Evolutionary conservation across 805 yeast genomes (phyloP).

Genomic region (Lachancea thermotolerans): DNA sequence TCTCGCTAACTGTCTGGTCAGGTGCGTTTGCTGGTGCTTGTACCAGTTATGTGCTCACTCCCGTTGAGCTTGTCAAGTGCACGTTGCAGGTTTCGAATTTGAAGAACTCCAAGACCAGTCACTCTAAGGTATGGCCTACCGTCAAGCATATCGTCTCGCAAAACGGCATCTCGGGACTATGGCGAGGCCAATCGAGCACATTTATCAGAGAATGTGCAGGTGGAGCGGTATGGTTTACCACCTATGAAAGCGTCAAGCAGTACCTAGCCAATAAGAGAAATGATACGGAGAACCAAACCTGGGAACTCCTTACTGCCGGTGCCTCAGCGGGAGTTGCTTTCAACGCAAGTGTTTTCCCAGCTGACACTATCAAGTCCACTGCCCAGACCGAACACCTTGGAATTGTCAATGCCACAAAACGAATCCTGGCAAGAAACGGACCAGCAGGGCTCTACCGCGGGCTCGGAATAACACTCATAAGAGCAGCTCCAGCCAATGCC

Average conservation of each 20-base stretch:
- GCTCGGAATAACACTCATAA: slow-evolving; percentile 66
- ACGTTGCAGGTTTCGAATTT: slow-evolving; percentile 62
- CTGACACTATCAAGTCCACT: slow-evolving; percentile 82
- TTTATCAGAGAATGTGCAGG: slow-evolving; percentile 80
- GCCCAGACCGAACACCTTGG: slow-evolving; percentile 48
- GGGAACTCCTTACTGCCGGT: slow-evolving; percentile 66
- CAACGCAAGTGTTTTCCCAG: slow-evolving; percentile 76
- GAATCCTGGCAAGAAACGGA: slow-evolving; percentile 49
- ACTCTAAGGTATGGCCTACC: slow-evolving; percentile 34
- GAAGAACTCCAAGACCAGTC: slow-evolving; percentile 25
- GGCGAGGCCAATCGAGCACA: slow-evolving; percentile 85
- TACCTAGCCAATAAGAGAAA: slow-evolving; percentile 22
- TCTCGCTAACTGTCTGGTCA: slow-evolving; percentile 46
- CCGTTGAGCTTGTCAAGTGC: slow-evolving; percentile 88
- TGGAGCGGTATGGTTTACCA: slow-evolving; percentile 90
- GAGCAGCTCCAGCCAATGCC: slow-evolving; percentile 90
- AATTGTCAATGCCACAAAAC: slow-evolving; percentile 40
- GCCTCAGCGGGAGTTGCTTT: slow-evolving; percentile 82
- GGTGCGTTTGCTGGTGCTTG: slow-evolving; percentile 81
- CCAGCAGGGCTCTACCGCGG: slow-evolving; percentile 74
- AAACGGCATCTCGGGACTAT: slow-evolving; percentile 65
- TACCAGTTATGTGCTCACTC: slow-evolving; percentile 80
- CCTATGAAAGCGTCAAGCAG: slow-evolving; percentile 59
- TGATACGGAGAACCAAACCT: slow-evolving; percentile 32
- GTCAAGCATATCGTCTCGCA: slow-evolving; percentile 37